Conservation (phyloP, 345 rosid genomes). For the Melaleuca quinquenervia region DNA sequence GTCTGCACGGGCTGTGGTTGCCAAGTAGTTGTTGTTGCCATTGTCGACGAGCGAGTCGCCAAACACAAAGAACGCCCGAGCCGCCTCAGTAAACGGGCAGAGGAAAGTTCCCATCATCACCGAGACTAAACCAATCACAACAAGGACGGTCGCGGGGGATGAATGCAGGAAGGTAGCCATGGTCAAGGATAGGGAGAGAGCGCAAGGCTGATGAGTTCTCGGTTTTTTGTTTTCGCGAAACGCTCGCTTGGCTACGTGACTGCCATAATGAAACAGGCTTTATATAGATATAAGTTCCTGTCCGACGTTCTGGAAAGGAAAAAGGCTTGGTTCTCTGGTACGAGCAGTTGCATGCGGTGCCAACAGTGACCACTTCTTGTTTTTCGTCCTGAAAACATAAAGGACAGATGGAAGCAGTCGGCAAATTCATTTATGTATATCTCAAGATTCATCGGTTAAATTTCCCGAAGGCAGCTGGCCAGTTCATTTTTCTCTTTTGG, state of each 20-base stretch:
- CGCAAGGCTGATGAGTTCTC: background rate
- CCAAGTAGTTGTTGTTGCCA: conserved; percentile 78
- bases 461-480: background rate
- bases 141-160: background rate
- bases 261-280: background rate
- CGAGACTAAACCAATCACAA: conserved; percentile 1
- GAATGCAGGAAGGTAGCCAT: background rate
- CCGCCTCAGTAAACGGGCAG: conserved; percentile 20
- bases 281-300: background rate
- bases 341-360: background rate
- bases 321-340: background rate
- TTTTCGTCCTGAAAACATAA: background rate
- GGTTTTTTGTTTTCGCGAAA: background rate
- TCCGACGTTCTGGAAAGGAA: background rate
- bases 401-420: background rate
- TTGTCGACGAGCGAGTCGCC: conserved; percentile 86
- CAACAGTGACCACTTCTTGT: background rate
- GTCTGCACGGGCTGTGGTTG: conserved; percentile 79
- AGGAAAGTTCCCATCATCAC: conserved; percentile 9
- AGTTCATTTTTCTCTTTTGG: background rate
- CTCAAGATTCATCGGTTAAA: background rate
- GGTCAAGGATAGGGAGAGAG: background rate
- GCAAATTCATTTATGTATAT: background rate
- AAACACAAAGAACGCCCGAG: conserved; percentile 55
- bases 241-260: background rate